Base-by-base conservation (phyloP, 306 rosid genomes). In the Ammopiptanthus mongolicus region DNA sequence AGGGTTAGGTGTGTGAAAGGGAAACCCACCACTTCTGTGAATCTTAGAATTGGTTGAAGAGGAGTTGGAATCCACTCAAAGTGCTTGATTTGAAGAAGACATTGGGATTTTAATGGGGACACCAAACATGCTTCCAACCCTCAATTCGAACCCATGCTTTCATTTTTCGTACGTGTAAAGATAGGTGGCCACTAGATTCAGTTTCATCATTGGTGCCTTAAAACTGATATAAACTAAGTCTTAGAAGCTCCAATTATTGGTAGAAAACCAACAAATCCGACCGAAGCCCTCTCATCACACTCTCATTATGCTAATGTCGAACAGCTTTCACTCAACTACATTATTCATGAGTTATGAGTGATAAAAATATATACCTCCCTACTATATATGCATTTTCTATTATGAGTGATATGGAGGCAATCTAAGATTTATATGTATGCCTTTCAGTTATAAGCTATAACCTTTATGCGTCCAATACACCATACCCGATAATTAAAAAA, bases 51-150 rank as follows among this genome's bases (percentile, higher is more conserved):
- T 83, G 85, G 97, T 89, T 91, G 93, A 86, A 55, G 90, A 73
- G 88, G 98, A 88, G 98, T 94, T 90, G 98, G 98, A 91, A 85
- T 90, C 93, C 98, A 94, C 98, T 91, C 77, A 80, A 81, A 83
- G 81, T 80, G 96, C 86, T 81, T 79, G 87, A 74, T 78, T 66
- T 89, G 85, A 82, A 86, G 72, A 86, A 69, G 85, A 89, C 86
- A 87, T 71, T 69, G 64, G 71, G 75, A 72, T 79, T 68, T 81
- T 76, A 77, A 79, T 84, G 74, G 90, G 82, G 88, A 80, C 84
- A 80, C 76, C 85, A 60, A 83, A 76, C 89, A 84, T 78, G 80
- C 60, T 84, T 87, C 80, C 76, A 80, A 82, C 64, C 76, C 73
- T 59, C n/a, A n/a, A n/a, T n/a, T 52, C 18, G 57, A 77, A 85